These are phyloP conservation scores for Pseudogymnoascus verrucosus DNA, from an alignment of 2,329 filamentous ascomycete genomes.

Conservation along the genomic window DNA sequence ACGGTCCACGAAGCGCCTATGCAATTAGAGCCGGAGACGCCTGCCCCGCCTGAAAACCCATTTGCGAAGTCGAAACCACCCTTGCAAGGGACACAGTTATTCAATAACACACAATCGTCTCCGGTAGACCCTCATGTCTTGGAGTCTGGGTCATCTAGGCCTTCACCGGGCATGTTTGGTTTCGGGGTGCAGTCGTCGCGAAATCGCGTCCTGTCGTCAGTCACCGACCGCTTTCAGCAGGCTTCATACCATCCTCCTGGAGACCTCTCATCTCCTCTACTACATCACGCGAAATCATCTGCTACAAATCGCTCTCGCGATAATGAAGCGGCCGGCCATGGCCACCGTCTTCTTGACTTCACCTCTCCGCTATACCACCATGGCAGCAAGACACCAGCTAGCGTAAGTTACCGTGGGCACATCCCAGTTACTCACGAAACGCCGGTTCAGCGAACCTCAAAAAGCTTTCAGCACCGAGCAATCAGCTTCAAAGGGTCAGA, in stretches of 20 bases:
- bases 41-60: constrained; percentile 1
- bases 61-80: constrained; percentile 1
- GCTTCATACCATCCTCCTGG: not conserved
- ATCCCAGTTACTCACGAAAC: not conserved
- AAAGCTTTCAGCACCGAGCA: not conserved
- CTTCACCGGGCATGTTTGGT: constrained; percentile 5
- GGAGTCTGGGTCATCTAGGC: not conserved
- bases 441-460: not conserved
- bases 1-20: not conserved
- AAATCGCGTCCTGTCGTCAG: not conserved
- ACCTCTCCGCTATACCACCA: not conserved
- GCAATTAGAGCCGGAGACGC: not conserved
- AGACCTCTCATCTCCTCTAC: not conserved
- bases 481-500: not conserved
- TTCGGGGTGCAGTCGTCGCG: not conserved
- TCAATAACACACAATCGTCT: constrained; percentile 5
- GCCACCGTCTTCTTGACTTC: not conserved
- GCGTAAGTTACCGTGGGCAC: not conserved
- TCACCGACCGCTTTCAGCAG: not conserved
- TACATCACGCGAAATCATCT: not conserved
- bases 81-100: not conserved
- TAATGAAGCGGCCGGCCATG: not conserved
- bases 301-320: not conserved
- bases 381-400: not conserved
- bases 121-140: not conserved